Percentiles rank a stretch among this genome's conserved stretches.
Conservation (phyloP, 2,329 filamentous ascomycete genomes). For the Penicillium crustosum region DNA sequence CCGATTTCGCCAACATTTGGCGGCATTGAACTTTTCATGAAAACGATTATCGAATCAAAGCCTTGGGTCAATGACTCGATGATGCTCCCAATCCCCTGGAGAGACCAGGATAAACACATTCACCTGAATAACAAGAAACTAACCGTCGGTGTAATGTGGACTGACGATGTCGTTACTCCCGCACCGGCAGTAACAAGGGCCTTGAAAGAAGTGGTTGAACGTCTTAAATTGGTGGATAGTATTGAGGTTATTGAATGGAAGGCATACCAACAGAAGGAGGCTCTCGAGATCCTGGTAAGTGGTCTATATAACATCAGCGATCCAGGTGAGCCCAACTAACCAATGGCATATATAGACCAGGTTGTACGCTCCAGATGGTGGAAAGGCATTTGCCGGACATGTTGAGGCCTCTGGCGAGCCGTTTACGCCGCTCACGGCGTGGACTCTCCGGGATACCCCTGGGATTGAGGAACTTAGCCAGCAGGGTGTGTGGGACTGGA, state of each 20-base stretch:
- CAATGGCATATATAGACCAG: conserved; percentile 1
- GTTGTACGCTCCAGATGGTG: conserved; percentile 10
- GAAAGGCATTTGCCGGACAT: conserved; percentile 8
- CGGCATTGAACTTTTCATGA: conserved; percentile 48
- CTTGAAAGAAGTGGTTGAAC: conserved; percentile 46
- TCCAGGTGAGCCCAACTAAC: neutral
- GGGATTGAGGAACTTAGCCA: conserved; percentile 12
- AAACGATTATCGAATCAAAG: conserved; percentile 28
- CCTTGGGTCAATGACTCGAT: neutral
- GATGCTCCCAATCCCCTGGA: conserved; percentile 1
- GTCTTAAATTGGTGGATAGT: conserved; percentile 6
- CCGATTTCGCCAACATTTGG: conserved; percentile 55
- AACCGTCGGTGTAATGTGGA: conserved; percentile 59
- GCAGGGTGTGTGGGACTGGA: conserved; percentile 12
- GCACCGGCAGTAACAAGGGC: conserved; percentile 64
- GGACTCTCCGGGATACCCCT: conserved; percentile 6
- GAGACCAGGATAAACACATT: conserved; percentile 13
- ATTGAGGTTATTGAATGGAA: conserved; percentile 33
- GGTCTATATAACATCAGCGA: neutral
- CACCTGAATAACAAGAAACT: conserved; percentile 40
- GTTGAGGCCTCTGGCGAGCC: conserved; percentile 1
- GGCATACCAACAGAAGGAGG: conserved; percentile 51
- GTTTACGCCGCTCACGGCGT: neutral
- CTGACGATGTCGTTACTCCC: conserved; percentile 61
- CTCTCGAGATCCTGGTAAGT: conserved; percentile 42